Conservation (phyloP, 2,329 filamentous ascomycete species). For the Aschersonia sp. region DNA sequence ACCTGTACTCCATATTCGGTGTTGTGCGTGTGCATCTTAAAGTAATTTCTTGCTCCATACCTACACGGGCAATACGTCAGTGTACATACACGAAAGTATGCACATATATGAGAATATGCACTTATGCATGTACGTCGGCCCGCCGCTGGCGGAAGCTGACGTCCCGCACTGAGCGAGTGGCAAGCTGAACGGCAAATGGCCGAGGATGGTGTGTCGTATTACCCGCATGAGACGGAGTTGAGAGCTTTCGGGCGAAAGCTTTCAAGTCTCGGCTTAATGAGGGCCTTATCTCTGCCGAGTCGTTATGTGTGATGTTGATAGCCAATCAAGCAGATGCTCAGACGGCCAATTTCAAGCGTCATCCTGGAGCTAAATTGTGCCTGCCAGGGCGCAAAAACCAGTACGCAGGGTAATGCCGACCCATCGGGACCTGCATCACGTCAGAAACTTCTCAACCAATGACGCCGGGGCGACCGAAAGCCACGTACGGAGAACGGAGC, state of each 20-base stretch:
- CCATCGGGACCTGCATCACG: not conserved
- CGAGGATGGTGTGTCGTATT: not conserved
- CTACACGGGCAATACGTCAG: too few relatives aligned
- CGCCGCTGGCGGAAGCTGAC: not conserved
- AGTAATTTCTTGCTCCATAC: too few relatives aligned
- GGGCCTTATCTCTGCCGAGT: not conserved
- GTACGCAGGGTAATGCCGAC: too few relatives aligned
- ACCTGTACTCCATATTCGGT: too few relatives aligned
- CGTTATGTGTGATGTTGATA: not conserved
- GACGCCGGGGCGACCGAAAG: not conserved
- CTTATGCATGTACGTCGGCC: not conserved
- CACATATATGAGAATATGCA: too few relatives aligned
- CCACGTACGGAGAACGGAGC: too few relatives aligned
- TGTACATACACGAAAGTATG: too few relatives aligned
- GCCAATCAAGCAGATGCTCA: not conserved
- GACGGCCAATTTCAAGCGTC: too few relatives aligned
- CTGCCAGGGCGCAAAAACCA: too few relatives aligned
- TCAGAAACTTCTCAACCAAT: not conserved
- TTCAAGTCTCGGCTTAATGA: not conserved
- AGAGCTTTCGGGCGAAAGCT: not conserved
- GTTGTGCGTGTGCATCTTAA: too few relatives aligned
- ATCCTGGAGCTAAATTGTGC: too few relatives aligned
- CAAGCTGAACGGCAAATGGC: not conserved
- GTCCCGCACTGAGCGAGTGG: not conserved
- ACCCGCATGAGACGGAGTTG: not conserved